A percentile compares a stretch with the other conserved stretches of the same genome.
phyloP scores from a whole-genome alignment of 2,329 filamentous ascomycete species.

The Microcyclosporella mali region DNA sequence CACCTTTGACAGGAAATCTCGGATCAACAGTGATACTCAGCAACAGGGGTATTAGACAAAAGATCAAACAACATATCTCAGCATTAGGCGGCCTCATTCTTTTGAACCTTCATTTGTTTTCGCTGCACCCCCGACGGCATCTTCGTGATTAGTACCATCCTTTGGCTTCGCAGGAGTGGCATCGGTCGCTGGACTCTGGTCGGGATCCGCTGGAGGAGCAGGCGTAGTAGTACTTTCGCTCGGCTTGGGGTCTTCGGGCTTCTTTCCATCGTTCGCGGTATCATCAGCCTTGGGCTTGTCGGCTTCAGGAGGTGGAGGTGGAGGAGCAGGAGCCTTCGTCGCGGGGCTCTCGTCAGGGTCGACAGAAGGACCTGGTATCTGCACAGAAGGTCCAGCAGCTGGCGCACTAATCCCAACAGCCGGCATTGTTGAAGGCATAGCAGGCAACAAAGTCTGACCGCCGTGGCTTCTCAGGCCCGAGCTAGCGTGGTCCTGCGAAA shows the following conservation, averaged over 20 bases:
- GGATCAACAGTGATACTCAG: too few species aligned
- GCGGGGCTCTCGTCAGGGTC: conserved; percentile 29
- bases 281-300: conserved; percentile 6
- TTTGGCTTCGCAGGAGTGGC: conserved; percentile 4
- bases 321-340: conserved; percentile 12
- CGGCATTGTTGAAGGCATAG: conserved; percentile 5
- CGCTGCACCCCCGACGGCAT: background rate
- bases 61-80: too few species aligned
- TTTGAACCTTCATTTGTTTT: too few species aligned
- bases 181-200: conserved; percentile 13
- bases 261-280: conserved; percentile 1
- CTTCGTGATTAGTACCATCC: background rate
- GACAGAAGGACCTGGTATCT: conserved; percentile 5
- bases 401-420: conserved; percentile 8
- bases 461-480: conserved; percentile 19
- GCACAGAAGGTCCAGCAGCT: conserved; percentile 2
- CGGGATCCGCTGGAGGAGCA: conserved; percentile 6
- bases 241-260: background rate
- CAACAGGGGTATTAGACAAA: too few species aligned
- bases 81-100: too few species aligned
- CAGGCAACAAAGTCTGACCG: conserved; percentile 11
- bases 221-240: background rate
- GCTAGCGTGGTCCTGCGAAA: conserved; percentile 21
- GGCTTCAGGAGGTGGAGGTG: conserved; percentile 4
- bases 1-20: too few species aligned